Conservation (phyloP, 305 asterid genomes). For the Fraxinus dipetala region DNA sequence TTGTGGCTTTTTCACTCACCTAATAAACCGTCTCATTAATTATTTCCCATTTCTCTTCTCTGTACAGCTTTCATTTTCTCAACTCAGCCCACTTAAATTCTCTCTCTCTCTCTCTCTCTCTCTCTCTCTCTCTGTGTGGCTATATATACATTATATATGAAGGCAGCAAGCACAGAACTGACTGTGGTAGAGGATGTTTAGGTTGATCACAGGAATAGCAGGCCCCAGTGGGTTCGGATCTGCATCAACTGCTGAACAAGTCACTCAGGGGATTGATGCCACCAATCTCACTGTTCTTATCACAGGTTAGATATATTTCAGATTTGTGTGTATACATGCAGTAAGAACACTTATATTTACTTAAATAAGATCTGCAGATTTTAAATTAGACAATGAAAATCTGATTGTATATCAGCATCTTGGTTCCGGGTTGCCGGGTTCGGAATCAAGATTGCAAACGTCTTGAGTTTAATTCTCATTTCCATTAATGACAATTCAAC, state of each 20-base stretch:
- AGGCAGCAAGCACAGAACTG: neutral
- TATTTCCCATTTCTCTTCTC: neutral
- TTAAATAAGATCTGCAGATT: neutral
- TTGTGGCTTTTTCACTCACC: neutral
- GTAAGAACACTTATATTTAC: neutral
- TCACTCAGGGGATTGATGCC: slow-evolving; percentile 42
- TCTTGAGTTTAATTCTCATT: neutral
- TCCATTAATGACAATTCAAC: neutral
- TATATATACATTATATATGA: neutral
- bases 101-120: neutral
- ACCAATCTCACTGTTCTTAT: slow-evolving; percentile 44
- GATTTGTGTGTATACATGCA: neutral
- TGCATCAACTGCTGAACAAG: slow-evolving; percentile 53
- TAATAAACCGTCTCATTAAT: neutral
- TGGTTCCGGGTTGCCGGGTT: neutral
- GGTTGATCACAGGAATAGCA: slow-evolving; percentile 63
- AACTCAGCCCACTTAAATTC: neutral
- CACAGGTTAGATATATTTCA: slow-evolving; percentile 32
- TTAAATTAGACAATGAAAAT: neutral
- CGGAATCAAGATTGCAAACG: neutral
- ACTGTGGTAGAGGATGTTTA: slow-evolving; percentile 39
- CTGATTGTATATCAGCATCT: neutral
- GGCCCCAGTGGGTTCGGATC: slow-evolving; percentile 92
- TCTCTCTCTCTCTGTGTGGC: neutral
- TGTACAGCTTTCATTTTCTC: neutral